Evolutionary conservation across 2,329 filamentous ascomycete genomes (phyloP).

Genomic region (Neonectria ditissima): DNA sequence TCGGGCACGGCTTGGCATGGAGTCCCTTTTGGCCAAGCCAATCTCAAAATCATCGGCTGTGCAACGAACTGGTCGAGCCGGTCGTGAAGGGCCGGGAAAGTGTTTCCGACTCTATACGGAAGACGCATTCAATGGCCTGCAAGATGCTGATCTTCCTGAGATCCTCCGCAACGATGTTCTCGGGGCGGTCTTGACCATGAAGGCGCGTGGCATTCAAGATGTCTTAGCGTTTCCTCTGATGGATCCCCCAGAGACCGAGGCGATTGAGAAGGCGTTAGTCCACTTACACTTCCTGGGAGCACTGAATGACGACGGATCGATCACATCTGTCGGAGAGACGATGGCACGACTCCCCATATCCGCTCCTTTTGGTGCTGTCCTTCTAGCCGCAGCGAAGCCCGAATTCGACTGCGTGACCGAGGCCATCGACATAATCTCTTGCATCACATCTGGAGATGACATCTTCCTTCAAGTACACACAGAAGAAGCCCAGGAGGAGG

Average conservation of each 20-base stretch:
- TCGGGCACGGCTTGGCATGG: slow-evolving; percentile 83
- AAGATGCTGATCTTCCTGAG: slow-evolving; percentile 84
- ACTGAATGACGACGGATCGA: slow-evolving; percentile 75
- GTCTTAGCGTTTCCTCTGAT: slow-evolving; percentile 87
- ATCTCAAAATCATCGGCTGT: slow-evolving; percentile 95
- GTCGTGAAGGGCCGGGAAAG: slow-evolving; percentile 90
- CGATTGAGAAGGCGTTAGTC: slow-evolving; percentile 83
- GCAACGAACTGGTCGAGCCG: slow-evolving; percentile 90
- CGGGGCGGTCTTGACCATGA: slow-evolving; percentile 90
- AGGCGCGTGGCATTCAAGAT: slow-evolving; percentile 87
- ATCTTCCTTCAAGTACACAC: slow-evolving; percentile 71
- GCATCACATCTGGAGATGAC: slow-evolving; percentile 72
- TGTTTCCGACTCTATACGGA: slow-evolving; percentile 93
- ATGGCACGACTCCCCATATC: slow-evolving; percentile 88
- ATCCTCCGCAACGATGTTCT: slow-evolving; percentile 91
- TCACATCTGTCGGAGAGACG: slow-evolving; percentile 79
- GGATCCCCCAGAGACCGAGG: slow-evolving; percentile 80
- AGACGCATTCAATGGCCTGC: slow-evolving; percentile 75
- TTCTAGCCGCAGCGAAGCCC: slow-evolving; percentile 80
- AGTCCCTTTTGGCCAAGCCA: slow-evolving; percentile 88
- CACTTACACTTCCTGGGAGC: slow-evolving; percentile 85
- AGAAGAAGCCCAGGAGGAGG: slow-evolving; percentile 66
- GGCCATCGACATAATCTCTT: slow-evolving; percentile 84
- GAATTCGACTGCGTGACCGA: slow-evolving; percentile 81
- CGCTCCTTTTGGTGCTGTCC: slow-evolving; percentile 82